Conservation (phyloP, 768 basidiomycete species). For the Hysterangium stoloniferum region DNA sequence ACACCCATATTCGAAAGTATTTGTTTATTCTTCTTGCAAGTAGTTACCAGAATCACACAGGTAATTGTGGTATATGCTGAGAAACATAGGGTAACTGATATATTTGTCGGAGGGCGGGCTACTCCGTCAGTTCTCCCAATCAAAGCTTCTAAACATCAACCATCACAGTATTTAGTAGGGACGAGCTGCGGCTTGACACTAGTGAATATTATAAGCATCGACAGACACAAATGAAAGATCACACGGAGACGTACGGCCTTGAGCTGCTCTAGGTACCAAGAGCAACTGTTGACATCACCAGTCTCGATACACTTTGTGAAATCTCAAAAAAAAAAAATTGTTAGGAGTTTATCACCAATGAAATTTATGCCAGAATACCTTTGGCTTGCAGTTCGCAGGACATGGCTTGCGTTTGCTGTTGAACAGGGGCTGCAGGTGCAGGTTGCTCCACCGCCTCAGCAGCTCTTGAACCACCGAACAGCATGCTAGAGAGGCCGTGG, state of each 20-base stretch:
- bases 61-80: too few relatives aligned
- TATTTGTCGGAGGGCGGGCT: too few relatives aligned
- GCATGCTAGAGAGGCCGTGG: constrained; percentile 84
- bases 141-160: too few relatives aligned
- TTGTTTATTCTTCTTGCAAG: too few relatives aligned
- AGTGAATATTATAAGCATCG: constrained; percentile 9
- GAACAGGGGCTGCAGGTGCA: constrained; percentile 38
- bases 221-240: not conserved
- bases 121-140: too few relatives aligned
- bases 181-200: constrained; percentile 75
- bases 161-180: constrained; percentile 36
- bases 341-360: not conserved
- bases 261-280: constrained; percentile 82
- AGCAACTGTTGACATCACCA: constrained; percentile 70
- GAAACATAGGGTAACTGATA: too few relatives aligned
- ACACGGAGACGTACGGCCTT: constrained; percentile 60
- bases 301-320: constrained; percentile 83
- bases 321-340: constrained; percentile 34
- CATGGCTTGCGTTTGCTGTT: constrained; percentile 29
- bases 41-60: too few relatives aligned
- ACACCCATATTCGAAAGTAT: too few relatives aligned
- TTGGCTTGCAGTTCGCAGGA: constrained; percentile 78
- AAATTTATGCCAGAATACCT: constrained; percentile 34
- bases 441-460: constrained; percentile 36
- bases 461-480: constrained; percentile 59